Conservation (phyloP, 2,329 filamentous ascomycete species). For the Monosporascus sp. region DNA sequence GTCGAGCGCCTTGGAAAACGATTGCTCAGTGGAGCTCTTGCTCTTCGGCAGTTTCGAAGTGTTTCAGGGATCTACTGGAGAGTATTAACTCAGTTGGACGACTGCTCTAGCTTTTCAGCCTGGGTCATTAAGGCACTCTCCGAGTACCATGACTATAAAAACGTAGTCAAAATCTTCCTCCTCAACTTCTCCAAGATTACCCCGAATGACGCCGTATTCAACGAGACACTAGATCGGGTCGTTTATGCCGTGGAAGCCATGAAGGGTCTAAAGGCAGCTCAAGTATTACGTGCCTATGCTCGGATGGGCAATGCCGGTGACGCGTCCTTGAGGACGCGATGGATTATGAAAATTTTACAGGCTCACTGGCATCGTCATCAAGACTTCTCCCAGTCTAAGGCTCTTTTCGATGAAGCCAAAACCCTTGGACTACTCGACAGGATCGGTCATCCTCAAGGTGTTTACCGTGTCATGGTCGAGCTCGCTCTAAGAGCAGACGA, state of each 20-base stretch:
- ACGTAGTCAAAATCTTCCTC: constrained; percentile 29
- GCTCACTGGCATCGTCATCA: constrained; percentile 27
- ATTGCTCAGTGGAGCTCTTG: constrained; percentile 25
- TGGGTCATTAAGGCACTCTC: constrained; percentile 28
- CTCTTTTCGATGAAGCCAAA: constrained; percentile 23
- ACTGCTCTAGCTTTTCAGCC: constrained; percentile 18
- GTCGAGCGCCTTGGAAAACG: constrained; percentile 17
- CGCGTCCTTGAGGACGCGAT: constrained; percentile 24
- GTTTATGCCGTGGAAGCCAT: constrained; percentile 26
- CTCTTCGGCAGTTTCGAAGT: constrained; percentile 9
- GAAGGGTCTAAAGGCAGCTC: constrained; percentile 19
- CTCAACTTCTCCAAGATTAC: constrained; percentile 23
- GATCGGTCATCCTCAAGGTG: constrained; percentile 20
- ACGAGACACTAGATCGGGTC: constrained; percentile 24
- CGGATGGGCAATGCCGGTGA: constrained; percentile 13
- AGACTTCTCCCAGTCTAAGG: constrained; percentile 18
- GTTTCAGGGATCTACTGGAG: constrained; percentile 28
- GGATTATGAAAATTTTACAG: constrained; percentile 32
- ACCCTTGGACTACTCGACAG: constrained; percentile 16
- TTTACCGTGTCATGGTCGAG: constrained; percentile 36
- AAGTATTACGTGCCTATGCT: constrained; percentile 25
- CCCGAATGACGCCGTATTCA: constrained; percentile 14
- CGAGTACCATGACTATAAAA: constrained; percentile 23
- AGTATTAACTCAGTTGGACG: constrained; percentile 17
- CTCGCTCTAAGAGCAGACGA: constrained; percentile 31